Conservation (phyloP, 2,329 filamentous ascomycete species). For the Cadophora sp. region DNA sequence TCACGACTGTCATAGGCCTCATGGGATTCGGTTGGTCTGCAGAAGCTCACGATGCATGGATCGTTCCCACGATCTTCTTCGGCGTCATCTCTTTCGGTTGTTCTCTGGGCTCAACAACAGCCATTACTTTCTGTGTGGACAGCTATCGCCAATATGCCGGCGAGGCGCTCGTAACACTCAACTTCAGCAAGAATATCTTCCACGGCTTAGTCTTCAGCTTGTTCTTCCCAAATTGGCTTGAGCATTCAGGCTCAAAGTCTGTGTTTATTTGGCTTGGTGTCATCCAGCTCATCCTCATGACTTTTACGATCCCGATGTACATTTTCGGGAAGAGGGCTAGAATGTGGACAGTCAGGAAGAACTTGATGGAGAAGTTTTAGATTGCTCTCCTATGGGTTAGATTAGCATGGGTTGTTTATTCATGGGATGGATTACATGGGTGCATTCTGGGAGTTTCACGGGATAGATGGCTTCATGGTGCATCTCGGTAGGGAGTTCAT, state of each 20-base stretch:
- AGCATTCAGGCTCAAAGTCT: constrained; percentile 73
- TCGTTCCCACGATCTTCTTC: constrained; percentile 93
- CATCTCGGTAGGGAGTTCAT: neutral
- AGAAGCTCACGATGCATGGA: constrained; percentile 77
- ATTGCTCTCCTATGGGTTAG: neutral
- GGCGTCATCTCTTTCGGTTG: constrained; percentile 92
- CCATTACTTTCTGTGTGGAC: constrained; percentile 94
- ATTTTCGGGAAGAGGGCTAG: constrained; percentile 88
- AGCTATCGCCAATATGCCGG: constrained; percentile 93
- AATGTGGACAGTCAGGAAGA: constrained; percentile 92
- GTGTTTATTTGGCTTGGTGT: constrained; percentile 86
- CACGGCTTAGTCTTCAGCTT: constrained; percentile 89
- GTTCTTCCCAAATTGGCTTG: constrained; percentile 87
- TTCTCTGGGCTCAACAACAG: constrained; percentile 85
- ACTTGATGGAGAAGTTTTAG: constrained; percentile 79
- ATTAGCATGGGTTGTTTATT: neutral
- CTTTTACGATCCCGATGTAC: constrained; percentile 88
- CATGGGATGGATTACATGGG: neutral
- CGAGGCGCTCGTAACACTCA: constrained; percentile 91
- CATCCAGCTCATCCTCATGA: constrained; percentile 79
- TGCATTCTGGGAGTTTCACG: constrained; percentile 1
- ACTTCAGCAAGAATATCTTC: constrained; percentile 92
- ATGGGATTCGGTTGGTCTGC: constrained; percentile 98
- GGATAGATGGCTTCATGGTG: constrained; percentile 6
- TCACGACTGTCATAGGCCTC: constrained; percentile 82